Evolutionary conservation across 1,139 yeast genomes (phyloP), one percentile per base, ranked within the genome.

Genomic region (Arxiozyma telluris): DNA sequence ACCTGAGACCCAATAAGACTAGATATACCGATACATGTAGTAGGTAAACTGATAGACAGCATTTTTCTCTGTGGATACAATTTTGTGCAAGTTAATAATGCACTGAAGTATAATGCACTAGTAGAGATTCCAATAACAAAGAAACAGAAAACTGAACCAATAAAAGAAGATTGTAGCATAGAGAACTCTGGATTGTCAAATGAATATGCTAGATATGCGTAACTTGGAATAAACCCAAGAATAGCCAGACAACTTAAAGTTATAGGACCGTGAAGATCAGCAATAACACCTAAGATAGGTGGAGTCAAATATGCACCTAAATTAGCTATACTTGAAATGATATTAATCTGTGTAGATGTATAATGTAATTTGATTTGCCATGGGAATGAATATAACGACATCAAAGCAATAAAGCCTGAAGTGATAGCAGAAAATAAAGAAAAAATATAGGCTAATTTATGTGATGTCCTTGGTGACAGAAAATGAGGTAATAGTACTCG

Each of bases 261-360:
- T 17, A 87, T 85, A 1, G 96, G 94, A 0, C 97, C 96, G 64
- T 85, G 87, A 27, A 82, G 73, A 68, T 93, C 98, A 0, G 95
- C 91, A 50, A 87, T 70, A 61, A 86, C 82, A 0, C 98, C 98
- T 49, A 91, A 71, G 0, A 84, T 66, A 0, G 98, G 97, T 6
- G 91, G 80, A 20, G 94, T 84, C 53, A 90, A 70, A 68, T 93
- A 93, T 82, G 88, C 83, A 1, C 97, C 97, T 53, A 87, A 71
- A 38, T 87, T 86, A 45, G 87, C 83, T 23, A 81, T 74, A 44
- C 91, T 84, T 7, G 95, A 87, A 20, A 93, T 81, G 56, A 82
- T 71, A 71, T 93, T 93, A 64, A 89, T 82, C 61, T 88, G 81
- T 54, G 87, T 73, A 59, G 87, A 87, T 1, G 83, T 70, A 63